Conservation (phyloP, 805 yeast species). For the Candida taoyuanica region DNA sequence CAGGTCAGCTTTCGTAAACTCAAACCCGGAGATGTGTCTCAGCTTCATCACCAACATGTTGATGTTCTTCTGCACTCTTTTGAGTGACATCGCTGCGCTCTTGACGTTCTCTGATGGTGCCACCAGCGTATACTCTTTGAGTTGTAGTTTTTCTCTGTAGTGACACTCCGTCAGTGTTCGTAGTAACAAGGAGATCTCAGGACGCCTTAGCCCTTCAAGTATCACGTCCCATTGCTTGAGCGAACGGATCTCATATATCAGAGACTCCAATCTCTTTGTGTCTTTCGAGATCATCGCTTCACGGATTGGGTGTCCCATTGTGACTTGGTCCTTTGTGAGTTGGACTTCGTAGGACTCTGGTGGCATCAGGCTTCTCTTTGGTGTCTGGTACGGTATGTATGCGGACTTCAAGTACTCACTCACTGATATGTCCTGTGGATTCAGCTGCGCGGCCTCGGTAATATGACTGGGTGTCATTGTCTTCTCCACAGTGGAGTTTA, state of each 20-base stretch:
- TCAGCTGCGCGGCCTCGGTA: no score
- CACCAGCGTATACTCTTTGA: slow-evolving; percentile 4
- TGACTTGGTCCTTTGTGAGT: background rate
- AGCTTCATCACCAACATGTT: slow-evolving; percentile 3
- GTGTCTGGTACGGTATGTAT: no score
- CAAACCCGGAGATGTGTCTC: slow-evolving; percentile 2
- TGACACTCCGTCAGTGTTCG: slow-evolving; percentile 6
- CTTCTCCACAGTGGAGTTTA: background rate
- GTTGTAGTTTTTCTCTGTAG: background rate
- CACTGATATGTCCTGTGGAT: no score
- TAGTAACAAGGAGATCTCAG: slow-evolving; percentile 14
- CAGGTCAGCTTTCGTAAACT: slow-evolving; percentile 8
- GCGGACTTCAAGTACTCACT: no score
- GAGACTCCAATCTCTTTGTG: background rate
- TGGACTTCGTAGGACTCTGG: no score
- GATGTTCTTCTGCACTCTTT: background rate
- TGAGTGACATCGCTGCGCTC: background rate
- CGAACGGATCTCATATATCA: slow-evolving; percentile 1
- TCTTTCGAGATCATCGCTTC: slow-evolving; percentile 3
- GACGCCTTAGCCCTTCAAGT: slow-evolving; percentile 6
- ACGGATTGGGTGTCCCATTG: slow-evolving; percentile 5
- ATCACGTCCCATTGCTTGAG: slow-evolving; percentile 4
- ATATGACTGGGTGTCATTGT: background rate
- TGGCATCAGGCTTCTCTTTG: no score
- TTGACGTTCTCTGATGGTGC: slow-evolving; percentile 1